A percentile compares a stretch with the other conserved stretches of the same genome.
Conservation (phyloP, 192 early-diverging fungal species). For the Fimicolochytrium jonesii region DNA sequence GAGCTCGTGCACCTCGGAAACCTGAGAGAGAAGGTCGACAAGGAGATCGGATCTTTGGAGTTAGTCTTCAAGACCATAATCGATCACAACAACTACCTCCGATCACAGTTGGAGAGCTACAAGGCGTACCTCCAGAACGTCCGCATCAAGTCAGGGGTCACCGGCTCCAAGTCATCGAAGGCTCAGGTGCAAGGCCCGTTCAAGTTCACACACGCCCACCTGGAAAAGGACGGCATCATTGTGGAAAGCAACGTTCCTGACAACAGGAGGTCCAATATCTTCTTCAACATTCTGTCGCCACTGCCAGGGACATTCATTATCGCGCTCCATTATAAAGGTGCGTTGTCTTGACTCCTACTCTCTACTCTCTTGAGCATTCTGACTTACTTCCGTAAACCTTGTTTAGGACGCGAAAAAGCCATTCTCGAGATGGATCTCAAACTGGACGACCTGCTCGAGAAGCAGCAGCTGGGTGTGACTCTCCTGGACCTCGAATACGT, state of each 20-base stretch:
- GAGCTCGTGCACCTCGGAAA: conserved; percentile 90
- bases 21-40: conserved; percentile 79
- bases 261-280: conserved; percentile 78
- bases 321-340: conserved; percentile 79
- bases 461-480: conserved; percentile 87
- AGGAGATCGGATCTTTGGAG: conserved; percentile 73
- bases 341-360: too few relatives aligned
- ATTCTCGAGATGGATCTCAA: conserved; percentile 96
- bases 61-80: conserved; percentile 88
- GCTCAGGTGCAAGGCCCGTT: conserved; percentile 63
- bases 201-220: conserved; percentile 75
- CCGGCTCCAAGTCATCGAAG: conserved; percentile 18
- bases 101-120: conserved; percentile 86
- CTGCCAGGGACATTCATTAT: conserved; percentile 87
- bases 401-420: conserved; percentile 72
- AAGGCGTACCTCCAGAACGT: conserved; percentile 95
- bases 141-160: conserved; percentile 65
- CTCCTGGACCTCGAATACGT: conserved; percentile 91
- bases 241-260: conserved; percentile 88
- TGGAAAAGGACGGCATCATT: conserved; percentile 93
- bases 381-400: background rate
- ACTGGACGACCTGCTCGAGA: conserved; percentile 54
- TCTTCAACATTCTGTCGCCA: conserved; percentile 84
- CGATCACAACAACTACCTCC: conserved; percentile 90
- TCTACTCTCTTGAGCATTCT: background rate